Conservation (phyloP, 2,329 filamentous ascomycete genomes). For the Trichophyton verrucosum region DNA sequence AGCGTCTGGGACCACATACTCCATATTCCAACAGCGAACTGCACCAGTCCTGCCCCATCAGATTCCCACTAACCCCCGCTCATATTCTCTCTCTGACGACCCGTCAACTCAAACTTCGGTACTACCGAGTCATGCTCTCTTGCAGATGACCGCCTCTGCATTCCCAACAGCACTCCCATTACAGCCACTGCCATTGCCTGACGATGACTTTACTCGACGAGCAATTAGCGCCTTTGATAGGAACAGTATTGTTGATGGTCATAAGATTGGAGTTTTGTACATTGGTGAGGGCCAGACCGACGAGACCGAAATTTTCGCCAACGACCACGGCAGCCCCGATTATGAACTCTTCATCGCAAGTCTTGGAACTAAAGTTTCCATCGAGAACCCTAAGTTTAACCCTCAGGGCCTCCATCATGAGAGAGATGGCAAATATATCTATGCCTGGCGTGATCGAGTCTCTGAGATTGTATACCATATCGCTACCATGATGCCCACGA, state of each 20-base stretch:
- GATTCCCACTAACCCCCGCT: slow-evolving; percentile 28
- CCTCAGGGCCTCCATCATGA: slow-evolving; percentile 82
- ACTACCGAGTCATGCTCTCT: slow-evolving; percentile 35
- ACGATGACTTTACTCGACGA: slow-evolving; percentile 56
- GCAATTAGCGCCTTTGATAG: slow-evolving; percentile 73
- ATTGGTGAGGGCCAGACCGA: slow-evolving; percentile 74
- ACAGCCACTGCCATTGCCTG: slow-evolving; percentile 65
- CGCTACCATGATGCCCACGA: slow-evolving; percentile 92
- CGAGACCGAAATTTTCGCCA: slow-evolving; percentile 75
- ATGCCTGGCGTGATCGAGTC: slow-evolving; percentile 88
- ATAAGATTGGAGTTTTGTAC: slow-evolving; percentile 92
- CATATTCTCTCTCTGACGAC: slow-evolving; percentile 27
- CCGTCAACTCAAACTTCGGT: slow-evolving; percentile 29
- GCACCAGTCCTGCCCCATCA: slow-evolving; percentile 36
- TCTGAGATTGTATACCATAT: slow-evolving; percentile 95
- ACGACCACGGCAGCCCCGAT: slow-evolving; percentile 72
- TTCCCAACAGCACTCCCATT: slow-evolving; percentile 37
- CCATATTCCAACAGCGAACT: slow-evolving; percentile 37
- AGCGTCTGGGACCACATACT: slow-evolving; percentile 39
- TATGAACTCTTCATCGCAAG: slow-evolving; percentile 76
- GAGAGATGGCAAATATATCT: slow-evolving; percentile 73
- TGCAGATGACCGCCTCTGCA: slow-evolving; percentile 33
- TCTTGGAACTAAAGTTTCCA: slow-evolving; percentile 65
- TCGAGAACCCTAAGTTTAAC: slow-evolving; percentile 79
- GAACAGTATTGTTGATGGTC: slow-evolving; percentile 79